These are phyloP conservation scores for Pseudoneurospora amorphoporcata DNA, from an alignment of 495 filamentous ascomycete species.

Conservation along the genomic window DNA sequence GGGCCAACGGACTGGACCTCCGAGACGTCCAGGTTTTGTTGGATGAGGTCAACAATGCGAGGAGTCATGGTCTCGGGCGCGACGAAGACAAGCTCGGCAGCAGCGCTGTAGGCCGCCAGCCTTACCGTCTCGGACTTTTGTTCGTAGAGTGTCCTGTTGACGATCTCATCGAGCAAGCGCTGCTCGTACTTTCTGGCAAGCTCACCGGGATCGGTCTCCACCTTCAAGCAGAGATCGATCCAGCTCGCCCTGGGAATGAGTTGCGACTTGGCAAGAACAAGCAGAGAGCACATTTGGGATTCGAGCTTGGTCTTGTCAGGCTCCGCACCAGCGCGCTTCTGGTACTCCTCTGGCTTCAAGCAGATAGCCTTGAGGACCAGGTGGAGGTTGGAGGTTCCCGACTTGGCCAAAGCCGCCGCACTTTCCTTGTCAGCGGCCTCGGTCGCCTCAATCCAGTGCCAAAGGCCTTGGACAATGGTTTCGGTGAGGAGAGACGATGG, in stretches of 20 bases:
- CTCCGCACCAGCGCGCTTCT: slow-evolving; percentile 24
- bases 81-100: slow-evolving; percentile 87
- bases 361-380: slow-evolving; percentile 64
- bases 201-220: slow-evolving; percentile 70
- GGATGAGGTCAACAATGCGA: slow-evolving; percentile 61
- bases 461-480: slow-evolving; percentile 59
- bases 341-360: slow-evolving; percentile 33
- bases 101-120: slow-evolving; percentile 64
- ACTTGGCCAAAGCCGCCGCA: slow-evolving; percentile 57
- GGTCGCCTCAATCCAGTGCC: slow-evolving; percentile 65
- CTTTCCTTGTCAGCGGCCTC: slow-evolving; percentile 67
- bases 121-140: slow-evolving; percentile 41
- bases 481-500: slow-evolving; percentile 35
- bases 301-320: slow-evolving; percentile 38
- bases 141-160: slow-evolving; percentile 33
- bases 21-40: slow-evolving; percentile 53
- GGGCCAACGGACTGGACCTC: slow-evolving; percentile 63
- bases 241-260: slow-evolving; percentile 69
- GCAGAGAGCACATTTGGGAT: slow-evolving; percentile 56
- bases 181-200: slow-evolving; percentile 49
- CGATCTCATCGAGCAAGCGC: slow-evolving; percentile 36
- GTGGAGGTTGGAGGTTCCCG: slow-evolving; percentile 47
- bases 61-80: slow-evolving; percentile 75
- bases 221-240: slow-evolving; percentile 76
- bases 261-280: slow-evolving; percentile 69